These are phyloP conservation scores for Clonostachys rosea DNA, from an alignment of 2,329 filamentous ascomycete genomes.

Conservation along the genomic window DNA sequence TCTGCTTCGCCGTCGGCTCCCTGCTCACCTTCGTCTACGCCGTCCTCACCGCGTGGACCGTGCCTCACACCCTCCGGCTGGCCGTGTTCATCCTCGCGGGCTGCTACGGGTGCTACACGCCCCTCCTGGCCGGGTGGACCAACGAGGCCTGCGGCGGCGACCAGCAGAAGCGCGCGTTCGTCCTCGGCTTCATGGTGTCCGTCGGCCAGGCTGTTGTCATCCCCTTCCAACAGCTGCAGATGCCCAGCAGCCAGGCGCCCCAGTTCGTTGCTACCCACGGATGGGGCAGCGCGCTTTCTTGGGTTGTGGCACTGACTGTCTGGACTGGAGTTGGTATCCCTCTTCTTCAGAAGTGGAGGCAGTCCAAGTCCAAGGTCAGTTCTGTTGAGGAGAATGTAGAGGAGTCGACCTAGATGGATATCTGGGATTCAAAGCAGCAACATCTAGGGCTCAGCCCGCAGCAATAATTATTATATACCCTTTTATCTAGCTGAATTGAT, in stretches of 20 bases:
- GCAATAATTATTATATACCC: no score
- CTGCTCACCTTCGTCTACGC: conserved; percentile 27
- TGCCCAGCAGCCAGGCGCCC: conserved; percentile 27
- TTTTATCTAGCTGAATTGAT: no score
- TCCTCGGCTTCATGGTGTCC: conserved; percentile 29
- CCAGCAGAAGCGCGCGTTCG: conserved; percentile 33
- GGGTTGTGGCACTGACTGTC: conserved; percentile 22
- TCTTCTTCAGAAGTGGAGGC: background rate
- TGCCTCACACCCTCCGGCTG: conserved; percentile 28
- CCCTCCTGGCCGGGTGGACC: conserved; percentile 31
- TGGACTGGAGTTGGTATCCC: conserved; percentile 24
- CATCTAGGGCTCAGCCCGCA: no score
- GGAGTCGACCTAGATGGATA: no score
- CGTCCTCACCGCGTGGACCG: conserved; percentile 28
- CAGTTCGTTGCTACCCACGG: conserved; percentile 25
- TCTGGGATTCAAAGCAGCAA: no score
- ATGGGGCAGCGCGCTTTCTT: conserved; percentile 23
- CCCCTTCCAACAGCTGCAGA: conserved; percentile 30
- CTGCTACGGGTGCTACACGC: conserved; percentile 34
- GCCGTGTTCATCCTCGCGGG: conserved; percentile 30
- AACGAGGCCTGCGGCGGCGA: conserved; percentile 34
- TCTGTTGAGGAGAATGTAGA: no score
- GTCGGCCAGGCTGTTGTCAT: conserved; percentile 28
- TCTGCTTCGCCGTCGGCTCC: conserved; percentile 25
- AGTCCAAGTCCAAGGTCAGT: no score